phyloP scores from a whole-genome alignment of 2,329 filamentous ascomycete species.

The Myriangium duriaei region DNA sequence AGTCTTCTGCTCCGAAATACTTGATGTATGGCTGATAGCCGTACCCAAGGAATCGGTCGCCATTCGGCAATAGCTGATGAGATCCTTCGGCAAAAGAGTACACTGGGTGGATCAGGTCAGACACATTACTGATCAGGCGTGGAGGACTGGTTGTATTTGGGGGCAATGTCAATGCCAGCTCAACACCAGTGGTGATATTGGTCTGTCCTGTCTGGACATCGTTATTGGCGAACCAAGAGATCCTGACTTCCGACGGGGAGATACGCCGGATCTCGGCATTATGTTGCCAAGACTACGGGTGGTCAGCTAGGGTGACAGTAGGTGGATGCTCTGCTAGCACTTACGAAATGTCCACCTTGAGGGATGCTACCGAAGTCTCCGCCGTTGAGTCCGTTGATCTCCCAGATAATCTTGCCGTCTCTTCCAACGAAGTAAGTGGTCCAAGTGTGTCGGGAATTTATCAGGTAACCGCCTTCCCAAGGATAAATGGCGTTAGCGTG shows the following conservation, averaged over 20 bases:
- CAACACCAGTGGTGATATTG: slow-evolving; percentile 12
- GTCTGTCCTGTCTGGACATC: slow-evolving; percentile 11
- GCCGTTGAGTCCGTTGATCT: slow-evolving; percentile 15
- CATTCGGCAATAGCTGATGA: slow-evolving; percentile 10
- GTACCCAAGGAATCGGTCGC: slow-evolving; percentile 15
- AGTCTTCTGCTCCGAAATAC: slow-evolving; percentile 13
- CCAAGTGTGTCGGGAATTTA: slow-evolving; percentile 17
- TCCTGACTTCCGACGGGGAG: slow-evolving; percentile 9
- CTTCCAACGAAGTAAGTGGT: slow-evolving; percentile 15
- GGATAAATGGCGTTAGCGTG: slow-evolving; percentile 19
- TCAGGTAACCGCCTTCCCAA: slow-evolving; percentile 16
- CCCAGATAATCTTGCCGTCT: slow-evolving; percentile 15
- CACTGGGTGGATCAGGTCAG: slow-evolving; percentile 4
- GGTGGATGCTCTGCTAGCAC: no score
- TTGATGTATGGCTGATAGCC: slow-evolving; percentile 14
- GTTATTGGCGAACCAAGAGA: slow-evolving; percentile 17
- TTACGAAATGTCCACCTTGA: slow-evolving; percentile 13
- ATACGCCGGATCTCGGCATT: slow-evolving; percentile 15
- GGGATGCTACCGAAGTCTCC: slow-evolving; percentile 16
- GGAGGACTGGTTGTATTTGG: slow-evolving; percentile 4
- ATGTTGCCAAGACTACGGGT: slow-evolving; percentile 15
- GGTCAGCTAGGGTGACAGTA: not conserved
- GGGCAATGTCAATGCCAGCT: slow-evolving; percentile 12
- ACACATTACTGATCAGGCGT: slow-evolving; percentile 1
- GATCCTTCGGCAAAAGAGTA: not conserved